phyloP scores from a whole-genome alignment of 2,329 filamentous ascomycete species.

The Colletotrichum incanum region DNA sequence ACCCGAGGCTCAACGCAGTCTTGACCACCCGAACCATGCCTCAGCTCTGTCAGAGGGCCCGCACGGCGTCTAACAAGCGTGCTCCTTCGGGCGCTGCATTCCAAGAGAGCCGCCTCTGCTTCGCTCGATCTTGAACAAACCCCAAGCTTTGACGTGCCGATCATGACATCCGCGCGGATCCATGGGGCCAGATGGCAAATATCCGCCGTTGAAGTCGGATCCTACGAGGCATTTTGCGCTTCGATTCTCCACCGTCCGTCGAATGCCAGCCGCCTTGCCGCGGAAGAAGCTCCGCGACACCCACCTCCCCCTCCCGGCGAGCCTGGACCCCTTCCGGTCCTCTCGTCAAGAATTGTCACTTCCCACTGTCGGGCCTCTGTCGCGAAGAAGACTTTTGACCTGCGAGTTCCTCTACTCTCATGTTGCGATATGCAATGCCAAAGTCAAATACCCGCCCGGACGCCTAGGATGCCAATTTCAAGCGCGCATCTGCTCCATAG shows the following conservation, averaged over 20 bases:
- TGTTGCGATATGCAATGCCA: constrained; percentile 6
- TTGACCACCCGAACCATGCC: constrained; percentile 5
- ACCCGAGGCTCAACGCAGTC: constrained; percentile 35
- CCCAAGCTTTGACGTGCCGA: constrained; percentile 12
- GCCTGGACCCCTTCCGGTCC: background rate
- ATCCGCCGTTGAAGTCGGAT: constrained; percentile 23
- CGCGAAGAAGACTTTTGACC: background rate
- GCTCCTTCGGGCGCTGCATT: constrained; percentile 1
- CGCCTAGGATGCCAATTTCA: constrained; percentile 2
- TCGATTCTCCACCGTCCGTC: background rate
- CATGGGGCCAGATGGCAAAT: background rate
- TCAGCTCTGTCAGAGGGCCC: constrained; percentile 28
- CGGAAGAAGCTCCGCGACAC: constrained; percentile 4
- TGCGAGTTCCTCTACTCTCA: background rate
- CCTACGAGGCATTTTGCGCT: constrained; percentile 38
- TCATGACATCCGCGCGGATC: constrained; percentile 15
- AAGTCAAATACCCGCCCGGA: constrained; percentile 9
- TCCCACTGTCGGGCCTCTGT: background rate
- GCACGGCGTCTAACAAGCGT: constrained; percentile 25
- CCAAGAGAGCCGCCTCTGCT: background rate
- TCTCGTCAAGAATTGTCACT: background rate
- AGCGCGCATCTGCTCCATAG: constrained; percentile 3
- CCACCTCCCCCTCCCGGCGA: constrained; percentile 2
- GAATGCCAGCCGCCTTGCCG: constrained; percentile 33
- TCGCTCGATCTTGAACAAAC: background rate